Conservation (phyloP, 495 filamentous ascomycete genomes). For the Tricharina praecox region DNA sequence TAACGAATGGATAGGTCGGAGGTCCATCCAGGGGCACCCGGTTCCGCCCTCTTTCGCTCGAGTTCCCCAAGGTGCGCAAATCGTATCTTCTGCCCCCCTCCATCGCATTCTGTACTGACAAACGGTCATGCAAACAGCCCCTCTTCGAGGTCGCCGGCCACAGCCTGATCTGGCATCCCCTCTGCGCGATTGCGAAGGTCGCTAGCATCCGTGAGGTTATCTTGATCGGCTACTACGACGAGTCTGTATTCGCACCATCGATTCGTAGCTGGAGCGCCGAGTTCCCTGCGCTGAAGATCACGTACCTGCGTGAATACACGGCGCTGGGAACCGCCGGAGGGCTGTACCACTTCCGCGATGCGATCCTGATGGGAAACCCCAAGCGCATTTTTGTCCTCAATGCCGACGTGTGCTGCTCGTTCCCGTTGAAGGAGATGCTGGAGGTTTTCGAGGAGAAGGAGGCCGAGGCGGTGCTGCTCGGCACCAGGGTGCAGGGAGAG, state of each 20-base stretch:
- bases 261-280: slow-evolving; percentile 75
- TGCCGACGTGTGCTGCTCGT: slow-evolving; percentile 97
- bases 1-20: slow-evolving; percentile 46
- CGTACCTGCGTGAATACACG: slow-evolving; percentile 95
- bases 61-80: slow-evolving; percentile 90
- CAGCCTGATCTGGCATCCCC: slow-evolving; percentile 93
- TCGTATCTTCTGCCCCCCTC: slow-evolving; percentile 3
- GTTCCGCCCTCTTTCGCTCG: slow-evolving; percentile 88
- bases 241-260: slow-evolving; percentile 90
- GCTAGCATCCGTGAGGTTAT: slow-evolving; percentile 88
- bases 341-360: slow-evolving; percentile 98
- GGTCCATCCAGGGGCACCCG: slow-evolving; percentile 88
- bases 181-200: slow-evolving; percentile 81
- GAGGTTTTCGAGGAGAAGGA: slow-evolving; percentile 77
- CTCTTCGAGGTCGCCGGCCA: slow-evolving; percentile 98
- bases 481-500: slow-evolving; percentile 81
- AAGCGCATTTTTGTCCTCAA: slow-evolving; percentile 95
- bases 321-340: slow-evolving; percentile 90
- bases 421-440: slow-evolving; percentile 72
- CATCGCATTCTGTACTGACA: slow-evolving; percentile 2
- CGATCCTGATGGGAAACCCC: slow-evolving; percentile 87
- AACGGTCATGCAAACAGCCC: slow-evolving; percentile 39
- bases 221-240: slow-evolving; percentile 97
- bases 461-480: slow-evolving; percentile 92
- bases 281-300: slow-evolving; percentile 78